Base-by-base conservation (phyloP, 169 alveolate genomes). In the Cryptosporidium tyzzeri region DNA sequence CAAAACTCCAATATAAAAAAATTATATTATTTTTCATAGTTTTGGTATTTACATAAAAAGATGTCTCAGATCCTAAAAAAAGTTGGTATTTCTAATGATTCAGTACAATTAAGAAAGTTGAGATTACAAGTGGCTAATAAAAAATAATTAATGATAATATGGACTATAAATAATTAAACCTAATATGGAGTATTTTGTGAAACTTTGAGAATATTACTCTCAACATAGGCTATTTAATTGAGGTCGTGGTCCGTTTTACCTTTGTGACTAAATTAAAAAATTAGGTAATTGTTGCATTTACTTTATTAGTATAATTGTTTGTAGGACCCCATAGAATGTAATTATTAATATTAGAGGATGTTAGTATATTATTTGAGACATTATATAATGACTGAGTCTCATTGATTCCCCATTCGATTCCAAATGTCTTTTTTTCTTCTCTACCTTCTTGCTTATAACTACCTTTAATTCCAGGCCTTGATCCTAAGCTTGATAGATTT, bases 351-450 rank as follows among this genome's bases (percentile, higher is more conserved):
- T 39, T 80, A 2, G 89, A 80, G 10, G 71, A 39, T 4, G 65
- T 21, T 44, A 44, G 23, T 37, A 37, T 61, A n/a, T 44, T 65
- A 21, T 80, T 39, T 26, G 41, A 29, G 6, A 59, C 26, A 16
- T 62, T 37, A 44, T 80, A 80, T 26, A 80, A 16, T 29, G 61
- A 48, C 68, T 80, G 89, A 37, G 75, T 80, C 51, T 44, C 75
- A 62, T 80, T 37, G n/a, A 80, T 80, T 23, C 89, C 89, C 89
- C 89, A 80, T 33, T 80, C 89, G 18, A 80, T 65, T 21, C 80
- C 89, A 10, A 80, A 80, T 33, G 75, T 23, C 26, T 65, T 65
- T 62, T 80, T 80, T 65, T 80, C 89, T 23, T 80, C 89, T 12
- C 89, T 80, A 12, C 89, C 89, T 37, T 61, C 75, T 41, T 80